Evolutionary conservation across 148 eudicot species (phyloP).

Genomic region (Hydrangea macrophylla): DNA sequence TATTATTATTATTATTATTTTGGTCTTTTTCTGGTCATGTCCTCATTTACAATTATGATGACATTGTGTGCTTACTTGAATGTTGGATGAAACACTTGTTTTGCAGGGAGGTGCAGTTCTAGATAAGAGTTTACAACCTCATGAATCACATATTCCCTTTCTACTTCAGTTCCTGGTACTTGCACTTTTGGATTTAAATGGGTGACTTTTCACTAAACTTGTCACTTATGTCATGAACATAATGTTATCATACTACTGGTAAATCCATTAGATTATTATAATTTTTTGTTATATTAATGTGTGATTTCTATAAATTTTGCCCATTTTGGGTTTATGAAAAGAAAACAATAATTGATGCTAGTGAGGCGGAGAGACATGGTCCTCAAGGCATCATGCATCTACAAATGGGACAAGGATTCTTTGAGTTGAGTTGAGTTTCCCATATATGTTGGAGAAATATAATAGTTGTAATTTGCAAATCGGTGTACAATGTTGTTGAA

Average conservation of each 20-base stretch:
- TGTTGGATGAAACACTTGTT: conserved; percentile 9
- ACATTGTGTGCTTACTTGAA: background rate
- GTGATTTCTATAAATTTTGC: background rate
- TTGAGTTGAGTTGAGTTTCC: no score
- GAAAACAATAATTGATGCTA: no score
- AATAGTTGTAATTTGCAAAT: no score
- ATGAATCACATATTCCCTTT: conserved; percentile 95
- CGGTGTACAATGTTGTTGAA: no score
- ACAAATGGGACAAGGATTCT: no score
- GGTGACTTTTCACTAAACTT: background rate
- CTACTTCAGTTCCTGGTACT: conserved; percentile 91
- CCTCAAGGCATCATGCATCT: no score
- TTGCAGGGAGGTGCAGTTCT: conserved; percentile 75
- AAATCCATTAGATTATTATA: background rate
- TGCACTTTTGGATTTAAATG: background rate
- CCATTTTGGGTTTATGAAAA: no score
- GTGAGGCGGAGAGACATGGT: no score
- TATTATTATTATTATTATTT: no score
- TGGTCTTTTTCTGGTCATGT: no score
- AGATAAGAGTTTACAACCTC: conserved; percentile 76
- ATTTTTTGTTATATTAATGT: background rate
- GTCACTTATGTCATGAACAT: background rate
- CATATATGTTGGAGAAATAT: no score
- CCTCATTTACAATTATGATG: no score
- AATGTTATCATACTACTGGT: background rate